phyloP scores from a whole-genome alignment of 768 basidiomycete species.

The Leccinum olivaceopallidum region DNA sequence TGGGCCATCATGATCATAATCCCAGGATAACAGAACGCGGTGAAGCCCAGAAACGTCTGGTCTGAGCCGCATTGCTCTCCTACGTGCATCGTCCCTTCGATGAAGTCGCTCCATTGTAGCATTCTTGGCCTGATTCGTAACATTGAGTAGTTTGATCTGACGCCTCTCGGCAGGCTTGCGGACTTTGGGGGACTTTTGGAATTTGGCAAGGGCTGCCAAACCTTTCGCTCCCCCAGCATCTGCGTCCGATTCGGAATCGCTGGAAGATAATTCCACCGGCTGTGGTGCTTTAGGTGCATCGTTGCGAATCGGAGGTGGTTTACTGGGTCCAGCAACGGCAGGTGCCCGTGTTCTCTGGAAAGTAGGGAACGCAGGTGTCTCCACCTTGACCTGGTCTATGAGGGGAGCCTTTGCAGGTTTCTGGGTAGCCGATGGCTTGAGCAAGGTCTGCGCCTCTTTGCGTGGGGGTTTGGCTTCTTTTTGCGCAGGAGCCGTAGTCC shows the following conservation, averaged over 20 bases:
- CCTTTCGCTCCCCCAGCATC: constrained; percentile 43
- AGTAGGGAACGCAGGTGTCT: constrained; percentile 41
- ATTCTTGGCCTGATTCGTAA: constrained; percentile 43
- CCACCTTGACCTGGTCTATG: constrained; percentile 36
- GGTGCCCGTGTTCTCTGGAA: constrained; percentile 40
- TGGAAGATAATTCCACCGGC: constrained; percentile 37
- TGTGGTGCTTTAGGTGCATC: constrained; percentile 10
- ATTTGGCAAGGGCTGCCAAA: constrained; percentile 54
- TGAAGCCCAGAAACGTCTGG: constrained; percentile 84
- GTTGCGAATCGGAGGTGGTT: constrained; percentile 21
- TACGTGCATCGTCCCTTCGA: constrained; percentile 59
- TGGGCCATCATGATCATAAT: constrained; percentile 67
- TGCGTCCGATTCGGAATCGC: constrained; percentile 48
- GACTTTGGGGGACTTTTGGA: constrained; percentile 62
- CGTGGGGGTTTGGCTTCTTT: constrained; percentile 16
- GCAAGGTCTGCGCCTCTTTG: constrained; percentile 24
- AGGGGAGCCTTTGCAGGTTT: constrained; percentile 16
- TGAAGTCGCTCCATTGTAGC: constrained; percentile 50
- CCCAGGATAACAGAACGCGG: constrained; percentile 80
- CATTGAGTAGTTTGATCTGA: constrained; percentile 62
- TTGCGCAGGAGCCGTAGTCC: constrained; percentile 10
- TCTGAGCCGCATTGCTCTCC: constrained; percentile 67
- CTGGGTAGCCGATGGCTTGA: constrained; percentile 16
- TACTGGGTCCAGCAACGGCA: constrained; percentile 35
- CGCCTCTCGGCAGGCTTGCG: constrained; percentile 59